Base-by-base conservation (phyloP, 2,329 filamentous ascomycete species). In the Cercospora sp. region DNA sequence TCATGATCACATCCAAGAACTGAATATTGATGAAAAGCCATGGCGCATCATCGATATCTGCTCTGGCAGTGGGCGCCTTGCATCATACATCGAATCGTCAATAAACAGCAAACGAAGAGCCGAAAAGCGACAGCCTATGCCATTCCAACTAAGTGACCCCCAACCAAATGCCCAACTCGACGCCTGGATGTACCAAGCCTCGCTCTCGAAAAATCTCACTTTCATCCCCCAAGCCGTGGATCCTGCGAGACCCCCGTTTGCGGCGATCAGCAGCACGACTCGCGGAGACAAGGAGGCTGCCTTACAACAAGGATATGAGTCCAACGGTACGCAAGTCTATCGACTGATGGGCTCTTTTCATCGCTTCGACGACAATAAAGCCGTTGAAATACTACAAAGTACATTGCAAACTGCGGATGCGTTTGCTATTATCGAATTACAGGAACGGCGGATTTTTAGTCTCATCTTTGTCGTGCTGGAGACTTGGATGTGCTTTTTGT, bases 31-130 rank as follows among this genome's bases (percentile, higher is more conserved):
- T 39, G 68, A 75, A 5, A 75, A 80, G 28, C 80, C 87, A 1
- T 88, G 90, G 77, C 87, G 85, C 18, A 88, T 91, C 72, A 85
- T 93, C 69, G 91, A 94, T 80, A 91, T 93, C 78, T 92, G 90
- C 77, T 89, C 90, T 2, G 91, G 91, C 62, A 89, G 86, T 13
- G 91, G 91, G 48, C 91, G 91, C 67, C 79, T 80, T 0, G 75
- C 76, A 39, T 78, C 79, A 33, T 67, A 68, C 16, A 80, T 82
- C 65, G 79, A 80, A 63, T 69, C 65, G 12, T 67, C 75, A 28
- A 72, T 80, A 63, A 80, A 79, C 60, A 60, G 61, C 3, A 30
- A 68, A 23, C 75, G 79, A 23, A 45, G 57, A 18, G 45, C 60
- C 2, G 36, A 63, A 5, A 69, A 67, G 10, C 65, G 73, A 20